Evolutionary conservation across 2,329 filamentous ascomycete genomes (phyloP).

Genomic region (Xylariomycetidae sp.): DNA sequence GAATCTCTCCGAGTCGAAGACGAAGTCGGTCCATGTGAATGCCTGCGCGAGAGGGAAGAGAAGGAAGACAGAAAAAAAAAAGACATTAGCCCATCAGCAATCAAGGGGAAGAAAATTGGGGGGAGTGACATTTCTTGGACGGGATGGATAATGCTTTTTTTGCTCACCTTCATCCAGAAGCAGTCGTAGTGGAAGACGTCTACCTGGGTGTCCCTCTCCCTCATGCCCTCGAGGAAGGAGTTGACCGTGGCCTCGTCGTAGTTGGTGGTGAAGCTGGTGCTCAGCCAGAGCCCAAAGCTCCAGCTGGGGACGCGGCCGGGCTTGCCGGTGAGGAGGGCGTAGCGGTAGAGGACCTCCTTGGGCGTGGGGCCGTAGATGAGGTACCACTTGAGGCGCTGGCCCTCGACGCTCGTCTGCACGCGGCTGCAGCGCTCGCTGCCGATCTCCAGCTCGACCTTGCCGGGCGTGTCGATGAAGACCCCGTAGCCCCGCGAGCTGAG

Average conservation of each 20-base stretch:
- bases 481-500: slow-evolving; percentile 71
- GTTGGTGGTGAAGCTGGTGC: slow-evolving; percentile 69
- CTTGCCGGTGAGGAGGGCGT: slow-evolving; percentile 62
- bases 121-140: too few relatives aligned
- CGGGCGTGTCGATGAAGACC: slow-evolving; percentile 68
- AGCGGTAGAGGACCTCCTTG: slow-evolving; percentile 65
- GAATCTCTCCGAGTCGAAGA: slow-evolving; percentile 64
- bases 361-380: slow-evolving; percentile 67
- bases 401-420: slow-evolving; percentile 64
- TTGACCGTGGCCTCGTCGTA: slow-evolving; percentile 68
- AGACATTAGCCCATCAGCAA: too few relatives aligned
- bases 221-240: slow-evolving; percentile 66
- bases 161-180: slow-evolving; percentile 62
- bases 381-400: slow-evolving; percentile 69
- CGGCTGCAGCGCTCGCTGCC: slow-evolving; percentile 69
- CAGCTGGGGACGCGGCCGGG: slow-evolving; percentile 63
- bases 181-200: slow-evolving; percentile 74
- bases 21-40: slow-evolving; percentile 72
- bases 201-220: slow-evolving; percentile 57
- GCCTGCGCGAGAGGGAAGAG: too few relatives aligned
- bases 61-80: too few relatives aligned
- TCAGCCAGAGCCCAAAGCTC: slow-evolving; percentile 75
- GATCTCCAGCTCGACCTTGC: slow-evolving; percentile 66
- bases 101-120: too few relatives aligned
- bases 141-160: too few relatives aligned